phyloP scores from a whole-genome alignment of 192 early-diverging fungal species.

The Cladochytrium replicatum region DNA sequence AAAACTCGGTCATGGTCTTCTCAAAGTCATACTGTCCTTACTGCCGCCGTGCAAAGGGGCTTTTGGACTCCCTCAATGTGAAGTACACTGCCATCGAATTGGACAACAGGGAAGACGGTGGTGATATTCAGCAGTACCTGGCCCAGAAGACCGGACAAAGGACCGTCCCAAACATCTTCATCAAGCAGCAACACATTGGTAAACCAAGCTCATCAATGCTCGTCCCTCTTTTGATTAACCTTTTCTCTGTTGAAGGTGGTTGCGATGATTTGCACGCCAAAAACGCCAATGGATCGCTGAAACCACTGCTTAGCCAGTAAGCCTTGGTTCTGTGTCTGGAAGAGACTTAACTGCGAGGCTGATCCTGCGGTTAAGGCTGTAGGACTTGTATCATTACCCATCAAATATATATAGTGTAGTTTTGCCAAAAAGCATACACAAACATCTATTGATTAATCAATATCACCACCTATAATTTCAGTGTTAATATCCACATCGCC shows the following conservation, averaged over 20 bases:
- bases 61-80: conserved; percentile 13
- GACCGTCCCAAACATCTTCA: conserved; percentile 31
- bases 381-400: too few species aligned
- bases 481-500: too few species aligned
- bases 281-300: conserved; percentile 18
- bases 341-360: too few species aligned
- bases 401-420: too few species aligned
- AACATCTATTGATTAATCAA: too few species aligned
- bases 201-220: not conserved
- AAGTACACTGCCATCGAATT: conserved; percentile 21
- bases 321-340: too few species aligned
- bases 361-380: too few species aligned
- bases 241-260: conserved; percentile 17
- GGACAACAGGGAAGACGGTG: conserved; percentile 27
- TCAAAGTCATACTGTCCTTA: conserved; percentile 31
- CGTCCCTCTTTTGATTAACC: conserved; percentile 13
- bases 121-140: conserved; percentile 36
- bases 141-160: conserved; percentile 27
- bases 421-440: too few species aligned
- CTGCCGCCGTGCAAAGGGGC: conserved; percentile 13
- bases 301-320: too few species aligned
- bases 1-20: conserved; percentile 21
- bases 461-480: too few species aligned
- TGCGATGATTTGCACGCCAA: conserved; percentile 27
- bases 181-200: conserved; percentile 25